These are phyloP conservation scores for Sergeia podlipaevii DNA, from an alignment of 208 protist species.

Conservation along the genomic window DNA sequence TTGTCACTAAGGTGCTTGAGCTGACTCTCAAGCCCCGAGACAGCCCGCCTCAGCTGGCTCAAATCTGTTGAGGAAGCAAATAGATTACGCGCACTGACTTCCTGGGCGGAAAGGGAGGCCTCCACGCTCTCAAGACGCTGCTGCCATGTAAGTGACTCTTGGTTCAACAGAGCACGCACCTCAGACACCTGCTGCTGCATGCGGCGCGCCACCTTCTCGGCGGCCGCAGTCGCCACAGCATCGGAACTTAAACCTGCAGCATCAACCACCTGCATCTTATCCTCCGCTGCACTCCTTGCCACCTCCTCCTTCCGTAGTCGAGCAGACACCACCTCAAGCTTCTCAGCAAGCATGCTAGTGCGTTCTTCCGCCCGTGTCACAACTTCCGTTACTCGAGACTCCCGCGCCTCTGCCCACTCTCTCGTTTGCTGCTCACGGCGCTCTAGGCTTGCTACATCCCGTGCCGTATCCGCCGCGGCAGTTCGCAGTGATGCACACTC, in stretches of 20 bases:
- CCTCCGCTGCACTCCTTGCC: too few species aligned
- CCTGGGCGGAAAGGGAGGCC: background rate
- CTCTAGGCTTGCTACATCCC: slow-evolving; percentile 23
- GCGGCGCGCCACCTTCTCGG: background rate
- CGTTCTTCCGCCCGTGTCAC: slow-evolving; percentile 3
- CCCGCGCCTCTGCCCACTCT: slow-evolving; percentile 27
- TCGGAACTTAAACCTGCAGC: background rate
- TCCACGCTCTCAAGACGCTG: background rate
- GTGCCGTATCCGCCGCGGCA: slow-evolving; percentile 28
- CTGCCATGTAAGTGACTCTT: too few species aligned
- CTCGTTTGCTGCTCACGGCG: slow-evolving; percentile 35
- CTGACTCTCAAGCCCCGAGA: too few species aligned
- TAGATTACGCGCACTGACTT: too few species aligned
- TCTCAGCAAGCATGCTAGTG: background rate
- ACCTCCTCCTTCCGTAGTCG: too few species aligned
- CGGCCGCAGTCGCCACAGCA: too few species aligned
- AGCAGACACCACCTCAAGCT: too few species aligned
- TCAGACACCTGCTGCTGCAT: background rate
- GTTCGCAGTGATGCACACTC: slow-evolving; percentile 12
- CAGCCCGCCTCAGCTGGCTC: too few species aligned
- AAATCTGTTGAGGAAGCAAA: too few species aligned
- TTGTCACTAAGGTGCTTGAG: too few species aligned
- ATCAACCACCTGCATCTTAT: too few species aligned
- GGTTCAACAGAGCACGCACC: background rate
- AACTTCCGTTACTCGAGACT: slow-evolving; percentile 22